Evolutionary conservation across 75 land plant species (phyloP), one percentile per base, ranked within the genome.

Genomic region (Ceratopteris richardii): DNA sequence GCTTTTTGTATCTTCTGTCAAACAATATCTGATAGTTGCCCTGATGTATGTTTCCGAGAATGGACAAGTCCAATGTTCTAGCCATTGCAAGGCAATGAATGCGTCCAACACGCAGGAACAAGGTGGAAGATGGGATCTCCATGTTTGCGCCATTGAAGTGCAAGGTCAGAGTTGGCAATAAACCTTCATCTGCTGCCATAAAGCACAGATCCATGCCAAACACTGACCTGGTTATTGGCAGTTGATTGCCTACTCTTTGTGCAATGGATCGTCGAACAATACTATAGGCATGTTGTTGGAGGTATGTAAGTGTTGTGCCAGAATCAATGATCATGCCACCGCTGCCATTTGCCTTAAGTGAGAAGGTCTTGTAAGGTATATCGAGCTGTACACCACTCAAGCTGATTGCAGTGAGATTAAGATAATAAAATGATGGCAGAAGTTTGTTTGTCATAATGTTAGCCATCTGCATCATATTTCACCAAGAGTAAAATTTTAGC

Each of bases 251-350:
- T 9, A 33, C 3, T 9, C 9, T 33, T 4, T 3, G 9, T 33
- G 3, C 7, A 9, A 33, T 33, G 37, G 37, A 3, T 33, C 52
- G 21, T 0, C 52, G 21, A 27, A 70, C 61, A 11, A 25, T 51
- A 20, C 17, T 19, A 25, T 63, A 70, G 18, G 60, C 67, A 13
- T 22, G 36, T 9, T 55, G 29, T 6, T 58, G 51, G 18, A 70
- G 68, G 18, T 55, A 44, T 1, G 73, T 70, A 41, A 70, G 31
- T 16, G 73, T 62, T 14, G 73, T 70, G 16, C 73, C 73, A 0
- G 73, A 70, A 41, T 70, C 73, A 61, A 70, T 33, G 29, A 70
- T 70, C 16, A 64, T 56, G 7, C 72, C 72, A 0, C 66, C 72
- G 18, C 58, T 51, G 13, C 72, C 72, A 28, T 36, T 44, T 13